Evolutionary conservation across 306 rosid genomes (phyloP), one percentile per base, ranked within the genome.

Genomic region (Hippophae rhamnoides): DNA sequence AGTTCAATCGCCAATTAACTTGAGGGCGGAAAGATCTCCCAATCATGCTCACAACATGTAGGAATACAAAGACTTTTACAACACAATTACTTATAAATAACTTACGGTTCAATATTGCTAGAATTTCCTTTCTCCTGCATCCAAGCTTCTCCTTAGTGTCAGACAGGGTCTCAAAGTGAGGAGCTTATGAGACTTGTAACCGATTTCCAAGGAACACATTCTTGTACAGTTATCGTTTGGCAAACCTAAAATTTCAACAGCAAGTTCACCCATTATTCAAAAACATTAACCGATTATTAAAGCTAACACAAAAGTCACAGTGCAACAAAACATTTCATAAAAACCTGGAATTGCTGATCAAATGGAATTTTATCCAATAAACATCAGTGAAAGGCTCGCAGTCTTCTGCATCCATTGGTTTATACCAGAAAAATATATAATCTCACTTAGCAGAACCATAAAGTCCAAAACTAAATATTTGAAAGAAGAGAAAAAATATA

Each of bases 371-470:
- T 56, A 90, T 74, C 94, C 90, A 85, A 66, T 77, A 90, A 64
- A 90, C 95, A 73, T 90, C 95, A 13, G 97, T 90, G 78, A 59
- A 90, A 71, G 64, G 76, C 70, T 83, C 95, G 58, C 98, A 90
- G 18, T 87, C 92, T 70, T 83, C 95, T 8, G 78, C 95, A 72
- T 90, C 98, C 98, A 90, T 87, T 10, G 95, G 96, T 63, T 83
- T 83, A 71, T 87, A 85, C 74, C 95, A 84, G 67, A 27, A 69
- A 59, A 5, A 75, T 8, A 53, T 41, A 18, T 23, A 61, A 12
- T n/a, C 43, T n/a, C 54, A 62, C 10, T 12, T 8, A 43, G 41
- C 26, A 68, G 13, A 45, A 10, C 64, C 52, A 42, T 0, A 55
- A 60, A 7, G 2, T 10, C 4, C 51, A 6, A 44, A 55, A 31